phyloP scores from a whole-genome alignment of 768 basidiomycete species.

The Tremella mesenterica region DNA sequence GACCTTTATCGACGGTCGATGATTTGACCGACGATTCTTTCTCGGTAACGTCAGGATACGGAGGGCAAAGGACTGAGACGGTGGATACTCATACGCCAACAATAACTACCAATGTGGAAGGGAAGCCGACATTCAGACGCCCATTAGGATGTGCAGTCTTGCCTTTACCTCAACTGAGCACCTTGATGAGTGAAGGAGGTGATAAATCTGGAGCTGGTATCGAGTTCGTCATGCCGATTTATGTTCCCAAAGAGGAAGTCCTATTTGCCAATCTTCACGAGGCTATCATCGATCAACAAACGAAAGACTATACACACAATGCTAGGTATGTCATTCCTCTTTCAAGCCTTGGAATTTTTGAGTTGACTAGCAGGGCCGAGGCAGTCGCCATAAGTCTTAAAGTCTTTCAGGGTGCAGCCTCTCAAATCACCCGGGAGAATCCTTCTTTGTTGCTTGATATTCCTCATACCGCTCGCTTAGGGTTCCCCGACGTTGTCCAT shows the following conservation, averaged over 20 bases:
- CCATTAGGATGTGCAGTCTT: conserved; percentile 95
- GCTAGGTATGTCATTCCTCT: background rate
- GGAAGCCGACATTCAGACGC: conserved; percentile 53
- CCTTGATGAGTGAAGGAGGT: conserved; percentile 57
- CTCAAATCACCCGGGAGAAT: conserved; percentile 70
- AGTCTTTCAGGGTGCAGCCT: conserved; percentile 72
- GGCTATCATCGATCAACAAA: conserved; percentile 65
- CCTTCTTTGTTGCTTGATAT: conserved; percentile 70
- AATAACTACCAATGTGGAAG: conserved; percentile 9
- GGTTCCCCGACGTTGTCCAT: conserved; percentile 93
- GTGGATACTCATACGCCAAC: conserved; percentile 15
- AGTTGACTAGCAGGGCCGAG: conserved; percentile 58
- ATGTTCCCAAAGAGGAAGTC: conserved; percentile 68
- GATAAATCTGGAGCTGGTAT: conserved; percentile 56
- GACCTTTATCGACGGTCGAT: conserved; percentile 10
- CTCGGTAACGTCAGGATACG: conserved; percentile 37
- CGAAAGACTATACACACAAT: background rate
- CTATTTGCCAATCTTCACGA: conserved; percentile 90
- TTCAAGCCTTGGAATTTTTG: conserved; percentile 13
- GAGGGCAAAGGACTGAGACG: conserved; percentile 14
- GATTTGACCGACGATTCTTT: conserved; percentile 33
- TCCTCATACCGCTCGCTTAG: conserved; percentile 74
- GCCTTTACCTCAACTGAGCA: conserved; percentile 66
- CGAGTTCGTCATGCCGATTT: conserved; percentile 84
- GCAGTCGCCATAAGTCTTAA: conserved; percentile 74